phyloP scores from a whole-genome alignment of 805 yeast species.

The Candida quercuum region DNA sequence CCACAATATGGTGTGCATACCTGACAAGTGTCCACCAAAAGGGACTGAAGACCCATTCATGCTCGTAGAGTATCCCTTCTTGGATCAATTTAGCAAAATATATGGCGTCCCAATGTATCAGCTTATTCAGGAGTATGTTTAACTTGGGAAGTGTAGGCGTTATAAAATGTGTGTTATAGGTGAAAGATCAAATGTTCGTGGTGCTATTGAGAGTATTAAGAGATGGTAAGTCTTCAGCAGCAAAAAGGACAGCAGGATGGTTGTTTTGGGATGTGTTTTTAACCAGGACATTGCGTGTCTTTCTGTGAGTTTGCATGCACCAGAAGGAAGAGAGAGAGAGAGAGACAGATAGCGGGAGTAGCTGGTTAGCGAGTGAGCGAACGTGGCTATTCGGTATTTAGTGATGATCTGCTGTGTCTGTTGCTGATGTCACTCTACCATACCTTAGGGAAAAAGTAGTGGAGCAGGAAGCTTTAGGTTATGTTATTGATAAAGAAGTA shows the following conservation, averaged over 20 bases:
- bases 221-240: conserved; percentile 2
- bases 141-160: neutral
- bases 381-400: too few relatives aligned
- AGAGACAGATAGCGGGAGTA: too few relatives aligned
- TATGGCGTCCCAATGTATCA: conserved; percentile 83
- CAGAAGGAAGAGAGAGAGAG: too few relatives aligned
- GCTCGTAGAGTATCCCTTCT: conserved; percentile 58
- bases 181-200: conserved; percentile 7
- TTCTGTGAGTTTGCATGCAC: neutral
- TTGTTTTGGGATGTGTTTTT: neutral
- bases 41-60: conserved; percentile 85
- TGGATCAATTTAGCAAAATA: conserved; percentile 59
- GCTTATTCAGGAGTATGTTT: conserved; percentile 28
- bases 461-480: too few relatives aligned
- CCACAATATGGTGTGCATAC: conserved; percentile 2
- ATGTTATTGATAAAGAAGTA: too few relatives aligned
- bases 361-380: too few relatives aligned
- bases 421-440: too few relatives aligned
- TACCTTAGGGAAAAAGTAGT: too few relatives aligned
- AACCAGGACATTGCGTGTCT: neutral
- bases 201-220: neutral
- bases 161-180: neutral
- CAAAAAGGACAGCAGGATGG: conserved; percentile 1
- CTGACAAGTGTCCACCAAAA: conserved; percentile 59
- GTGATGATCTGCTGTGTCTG: too few relatives aligned